Percentiles rank a stretch among this genome's conserved stretches.
Evolutionary conservation across 202 grass and related monocot species (phyloP).

Genomic region (Panicum virgatum): DNA sequence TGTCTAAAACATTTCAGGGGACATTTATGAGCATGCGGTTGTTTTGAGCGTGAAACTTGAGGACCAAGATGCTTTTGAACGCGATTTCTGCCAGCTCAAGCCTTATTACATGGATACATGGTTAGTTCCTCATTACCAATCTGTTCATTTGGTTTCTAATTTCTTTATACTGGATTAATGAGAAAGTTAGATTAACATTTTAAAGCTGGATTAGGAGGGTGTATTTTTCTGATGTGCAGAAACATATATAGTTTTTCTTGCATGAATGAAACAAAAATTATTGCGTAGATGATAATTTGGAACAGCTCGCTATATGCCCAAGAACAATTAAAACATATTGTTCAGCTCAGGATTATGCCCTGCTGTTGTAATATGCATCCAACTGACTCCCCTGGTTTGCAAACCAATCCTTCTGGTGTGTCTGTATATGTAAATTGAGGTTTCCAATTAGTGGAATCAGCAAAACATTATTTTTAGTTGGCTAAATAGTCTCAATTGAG

Average conservation of each 20-base stretch:
- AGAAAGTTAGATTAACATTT: neutral
- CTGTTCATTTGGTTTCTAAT: neutral
- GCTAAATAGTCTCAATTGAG: neutral
- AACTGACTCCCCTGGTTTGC: neutral
- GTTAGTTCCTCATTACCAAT: constrained; percentile 41
- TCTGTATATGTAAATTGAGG: neutral
- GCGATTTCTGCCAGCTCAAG: constrained; percentile 94
- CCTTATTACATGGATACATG: constrained; percentile 91
- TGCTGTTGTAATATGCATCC: neutral
- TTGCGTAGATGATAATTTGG: neutral
- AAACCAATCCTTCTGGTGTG: neutral
- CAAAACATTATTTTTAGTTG: neutral
- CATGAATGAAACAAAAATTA: neutral
- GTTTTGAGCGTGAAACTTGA: constrained; percentile 91
- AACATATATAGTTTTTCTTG: neutral
- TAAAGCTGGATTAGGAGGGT: neutral
- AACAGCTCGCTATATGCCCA: neutral
- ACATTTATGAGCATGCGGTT: constrained; percentile 94
- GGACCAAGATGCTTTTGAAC: constrained; percentile 95
- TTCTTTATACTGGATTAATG: neutral
- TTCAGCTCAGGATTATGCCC: neutral
- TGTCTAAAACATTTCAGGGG: constrained; percentile 60
- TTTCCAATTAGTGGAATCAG: neutral
- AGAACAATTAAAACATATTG: neutral
- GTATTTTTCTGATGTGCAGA: neutral